Base-by-base conservation (phyloP, 1,284 basidiomycete species). In the Hypsizygus ulmarius region DNA sequence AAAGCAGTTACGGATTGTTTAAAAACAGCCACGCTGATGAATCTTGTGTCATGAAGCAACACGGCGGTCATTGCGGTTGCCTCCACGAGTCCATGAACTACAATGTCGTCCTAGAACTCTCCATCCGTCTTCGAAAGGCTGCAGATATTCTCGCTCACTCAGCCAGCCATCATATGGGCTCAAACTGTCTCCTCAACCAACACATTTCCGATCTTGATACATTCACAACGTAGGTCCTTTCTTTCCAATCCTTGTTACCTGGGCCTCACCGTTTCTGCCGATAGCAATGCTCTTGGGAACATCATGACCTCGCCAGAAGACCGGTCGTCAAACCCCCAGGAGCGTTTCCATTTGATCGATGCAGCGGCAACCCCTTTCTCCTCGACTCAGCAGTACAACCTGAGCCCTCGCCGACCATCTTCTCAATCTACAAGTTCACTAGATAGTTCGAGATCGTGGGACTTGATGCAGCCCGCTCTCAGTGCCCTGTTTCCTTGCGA, bases 21-120 rank as follows among this genome's bases (percentile, higher is more conserved):
- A 59, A 57, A 39, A 56, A 59, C 21, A 49, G 55, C 19, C 52
- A 53, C 34, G 29, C 54, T 14, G 54, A 55, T 28, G 64, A 58
- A 28, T 45, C 54, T n/a, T 57, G 59, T 43, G 61, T 59, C 37
- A 53, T 58, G 18, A 64, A 64, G 45, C 53, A 59, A n/a, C 51
- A 57, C n/a, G 58, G 55, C 18, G 68, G 68, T 6, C 78, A 79
- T 43, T 85, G 82, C 50, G 79, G 77, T 5, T 85, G 83, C 56
- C 67, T 84, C 35, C 68, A 73, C 43, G 79, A 83, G 49, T 54
- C 68, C 21, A 59, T 68, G 25, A 76, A 68, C 55, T 84, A 84
- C 57, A 77, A 69, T 45, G 75, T 73, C 32, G 68, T 82, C 19
- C 73, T 84, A 7, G 82, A 84, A 55, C 67, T 85, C 19, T 84